phyloP scores from a whole-genome alignment of 495 filamentous ascomycete species.

The Glonium stellatum region DNA sequence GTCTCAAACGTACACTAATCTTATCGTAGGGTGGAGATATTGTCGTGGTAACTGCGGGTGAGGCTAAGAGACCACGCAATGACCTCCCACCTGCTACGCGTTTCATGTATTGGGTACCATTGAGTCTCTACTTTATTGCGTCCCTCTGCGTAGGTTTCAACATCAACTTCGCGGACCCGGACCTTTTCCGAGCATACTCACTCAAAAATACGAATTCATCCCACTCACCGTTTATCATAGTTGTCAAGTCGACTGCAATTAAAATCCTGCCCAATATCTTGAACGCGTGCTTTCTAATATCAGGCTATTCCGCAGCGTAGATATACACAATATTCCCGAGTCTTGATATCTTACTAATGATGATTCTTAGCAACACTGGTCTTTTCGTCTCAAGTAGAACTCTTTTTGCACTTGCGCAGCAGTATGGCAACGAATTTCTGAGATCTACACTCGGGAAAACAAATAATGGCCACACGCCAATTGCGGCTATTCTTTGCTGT shows the following conservation, averaged over 20 bases:
- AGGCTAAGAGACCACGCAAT: constrained; percentile 34
- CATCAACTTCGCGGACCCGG: constrained; percentile 31
- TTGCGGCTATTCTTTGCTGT: constrained; percentile 35
- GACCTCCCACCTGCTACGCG: constrained; percentile 27
- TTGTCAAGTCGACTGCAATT: constrained; percentile 23
- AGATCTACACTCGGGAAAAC: constrained; percentile 36
- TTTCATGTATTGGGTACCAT: constrained; percentile 30
- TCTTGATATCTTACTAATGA: constrained; percentile 12
- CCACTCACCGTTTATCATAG: constrained; percentile 38
- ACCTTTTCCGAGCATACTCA: constrained; percentile 30
- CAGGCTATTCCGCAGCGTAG: constrained; percentile 30
- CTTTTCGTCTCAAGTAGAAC: constrained; percentile 42
- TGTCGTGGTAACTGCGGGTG: constrained; percentile 39
- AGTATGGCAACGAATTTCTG: constrained; percentile 30
- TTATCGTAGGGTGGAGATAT: constrained; percentile 36
- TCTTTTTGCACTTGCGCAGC: constrained; percentile 36
- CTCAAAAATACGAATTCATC: constrained; percentile 17
- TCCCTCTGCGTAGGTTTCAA: constrained; percentile 33
- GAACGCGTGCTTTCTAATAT: constrained; percentile 32
- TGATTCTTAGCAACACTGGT: constrained; percentile 32
- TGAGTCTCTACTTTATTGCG: constrained; percentile 30
- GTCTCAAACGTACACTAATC: background rate
- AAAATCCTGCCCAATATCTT: constrained; percentile 26
- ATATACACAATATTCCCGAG: constrained; percentile 20
- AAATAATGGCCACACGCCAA: constrained; percentile 39